Base-by-base conservation (phyloP, 805 yeast genomes). In the Dipodascopsis tothii region DNA sequence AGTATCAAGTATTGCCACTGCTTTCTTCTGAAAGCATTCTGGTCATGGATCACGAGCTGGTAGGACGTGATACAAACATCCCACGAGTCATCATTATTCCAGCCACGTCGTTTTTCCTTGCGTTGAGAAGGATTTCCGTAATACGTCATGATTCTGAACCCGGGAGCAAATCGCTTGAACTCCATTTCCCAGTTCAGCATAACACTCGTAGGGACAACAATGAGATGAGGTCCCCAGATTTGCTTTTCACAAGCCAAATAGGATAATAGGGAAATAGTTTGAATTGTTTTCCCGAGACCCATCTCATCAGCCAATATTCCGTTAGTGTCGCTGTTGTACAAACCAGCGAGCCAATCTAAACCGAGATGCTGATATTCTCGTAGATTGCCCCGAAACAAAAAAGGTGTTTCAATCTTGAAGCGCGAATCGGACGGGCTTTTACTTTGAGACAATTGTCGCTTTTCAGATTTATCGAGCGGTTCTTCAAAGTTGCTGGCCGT, bases 181-280 rank as follows among this genome's bases (percentile, higher is more conserved):
- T 92, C 99, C 96, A 94, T 90, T 62, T 92, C 99, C 99, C 99
- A 92, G 60, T 92, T 92, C 42, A 92, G 75, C 80, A 92, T 80
- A 5, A 92, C 99, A 14, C 96, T 85, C 0, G 99, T 92, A 3
- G 99, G 99, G 3, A 92, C 99, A 47, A 92, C 80, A 65, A 92
- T 88, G 43, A 92, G 68, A 68, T 92, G 99, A 0, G 98, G 99
- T 0, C 98, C 98, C 99, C 99, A 92, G 16, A 81, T 76, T 46
- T 84, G 83, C 58, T 88, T 88, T 56, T 82, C 95, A 56, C 96
- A 86, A 0, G 99, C 98, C 41, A 92, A 68, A 61, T 88, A 88
- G 0, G 94, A 72, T 17, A 92, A 65, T 34, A 92, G 65, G 0
- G 96, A 77, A 41, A 92, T 92, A 0, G 98, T 92, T 61, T 92